These are phyloP conservation scores for Camelina laxa DNA, from an alignment of 345 rosid species.

Conservation along the genomic window DNA sequence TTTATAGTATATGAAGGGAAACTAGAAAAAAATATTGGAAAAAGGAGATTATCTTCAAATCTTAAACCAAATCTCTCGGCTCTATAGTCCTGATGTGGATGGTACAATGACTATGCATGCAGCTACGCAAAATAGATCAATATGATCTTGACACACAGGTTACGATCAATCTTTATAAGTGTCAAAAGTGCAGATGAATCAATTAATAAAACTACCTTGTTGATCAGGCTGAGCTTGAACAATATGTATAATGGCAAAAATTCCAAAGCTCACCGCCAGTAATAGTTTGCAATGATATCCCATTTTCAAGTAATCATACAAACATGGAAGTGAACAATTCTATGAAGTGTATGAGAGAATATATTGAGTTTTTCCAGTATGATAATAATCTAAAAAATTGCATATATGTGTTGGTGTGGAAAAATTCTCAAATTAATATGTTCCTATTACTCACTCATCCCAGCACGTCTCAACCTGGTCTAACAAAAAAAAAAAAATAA, in stretches of 20 bases:
- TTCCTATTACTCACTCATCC: background rate
- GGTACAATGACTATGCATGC: constrained; percentile 1
- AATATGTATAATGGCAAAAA: constrained; percentile 7
- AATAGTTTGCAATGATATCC: background rate
- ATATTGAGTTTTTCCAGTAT: background rate
- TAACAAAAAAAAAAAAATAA: background rate
- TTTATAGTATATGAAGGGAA: background rate
- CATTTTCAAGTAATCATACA: constrained; percentile 8
- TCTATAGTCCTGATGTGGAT: background rate
- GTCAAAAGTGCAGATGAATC: background rate
- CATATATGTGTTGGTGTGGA: background rate
- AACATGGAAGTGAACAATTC: background rate
- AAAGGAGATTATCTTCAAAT: background rate
- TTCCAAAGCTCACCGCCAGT: background rate
- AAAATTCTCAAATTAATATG: background rate
- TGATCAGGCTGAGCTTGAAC: constrained; percentile 37
- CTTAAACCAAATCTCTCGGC: background rate
- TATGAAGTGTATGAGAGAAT: background rate
- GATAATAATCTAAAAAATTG: background rate
- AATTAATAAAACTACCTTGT: constrained; percentile 4
- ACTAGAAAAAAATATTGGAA: no score
- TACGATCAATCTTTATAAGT: background rate
- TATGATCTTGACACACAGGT: background rate
- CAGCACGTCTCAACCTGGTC: background rate
- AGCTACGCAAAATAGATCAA: background rate